These are phyloP conservation scores for Zymoseptoria tritici DNA, from an alignment of 2,329 filamentous ascomycete genomes.

Conservation along the genomic window DNA sequence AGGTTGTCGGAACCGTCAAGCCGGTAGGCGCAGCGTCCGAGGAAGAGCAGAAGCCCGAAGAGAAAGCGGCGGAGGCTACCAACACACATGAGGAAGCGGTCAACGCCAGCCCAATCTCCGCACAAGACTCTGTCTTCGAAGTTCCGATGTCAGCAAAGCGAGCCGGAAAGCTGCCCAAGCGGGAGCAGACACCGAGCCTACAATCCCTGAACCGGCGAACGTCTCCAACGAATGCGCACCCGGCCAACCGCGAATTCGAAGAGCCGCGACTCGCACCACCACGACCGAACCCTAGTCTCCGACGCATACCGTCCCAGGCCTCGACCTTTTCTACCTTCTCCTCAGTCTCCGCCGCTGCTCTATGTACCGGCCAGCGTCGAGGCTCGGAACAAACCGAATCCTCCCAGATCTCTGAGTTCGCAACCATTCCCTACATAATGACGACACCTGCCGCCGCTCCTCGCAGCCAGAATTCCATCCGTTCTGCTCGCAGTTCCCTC, in stretches of 20 bases:
- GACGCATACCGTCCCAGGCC: not conserved
- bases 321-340: not conserved
- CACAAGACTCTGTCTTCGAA: not conserved
- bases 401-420: not conserved
- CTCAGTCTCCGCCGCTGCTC: not conserved
- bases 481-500: not conserved
- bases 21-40: not conserved
- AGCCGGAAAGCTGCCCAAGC: not conserved
- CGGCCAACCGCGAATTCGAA: not conserved
- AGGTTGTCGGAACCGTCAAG: slow-evolving; percentile 35
- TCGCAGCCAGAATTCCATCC: not conserved
- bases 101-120: not conserved
- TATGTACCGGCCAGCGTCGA: not conserved
- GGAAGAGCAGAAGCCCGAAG: not conserved
- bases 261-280: not conserved
- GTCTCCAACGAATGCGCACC: not conserved
- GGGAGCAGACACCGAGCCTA: not conserved
- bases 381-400: not conserved
- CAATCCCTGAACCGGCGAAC: not conserved
- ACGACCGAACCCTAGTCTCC: not conserved
- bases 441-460: not conserved
- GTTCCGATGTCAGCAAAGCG: not conserved
- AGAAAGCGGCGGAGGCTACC: not conserved
- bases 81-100: not conserved
- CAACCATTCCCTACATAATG: not conserved